A percentile compares a stretch with the other conserved stretches of the same genome.
These are phyloP conservation scores for Nannizziopsis arthrosporioides DNA, from an alignment of 2,329 filamentous ascomycete genomes.

Conservation along the genomic window DNA sequence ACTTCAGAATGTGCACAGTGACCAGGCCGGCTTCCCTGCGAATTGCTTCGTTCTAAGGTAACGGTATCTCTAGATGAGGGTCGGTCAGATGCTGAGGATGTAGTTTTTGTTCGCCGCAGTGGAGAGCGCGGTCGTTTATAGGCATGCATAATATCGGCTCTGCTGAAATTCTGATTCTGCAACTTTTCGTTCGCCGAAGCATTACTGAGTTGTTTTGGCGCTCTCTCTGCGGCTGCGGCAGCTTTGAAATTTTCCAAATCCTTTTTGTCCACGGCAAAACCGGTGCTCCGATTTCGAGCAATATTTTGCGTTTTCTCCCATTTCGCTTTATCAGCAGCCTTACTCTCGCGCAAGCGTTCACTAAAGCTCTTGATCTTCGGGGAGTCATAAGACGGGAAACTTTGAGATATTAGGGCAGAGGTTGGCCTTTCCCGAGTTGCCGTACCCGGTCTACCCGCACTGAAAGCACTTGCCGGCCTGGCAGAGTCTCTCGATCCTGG, in stretches of 20 bases:
- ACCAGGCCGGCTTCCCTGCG: not conserved
- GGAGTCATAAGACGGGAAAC: slow-evolving; percentile 4
- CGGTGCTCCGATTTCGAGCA: slow-evolving; percentile 31
- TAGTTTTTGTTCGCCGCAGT: slow-evolving; percentile 28
- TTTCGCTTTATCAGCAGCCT: slow-evolving; percentile 30
- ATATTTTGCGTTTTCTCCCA: slow-evolving; percentile 29
- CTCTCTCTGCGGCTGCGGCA: slow-evolving; percentile 27
- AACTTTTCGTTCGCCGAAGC: slow-evolving; percentile 36
- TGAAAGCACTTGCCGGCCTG: slow-evolving; percentile 25
- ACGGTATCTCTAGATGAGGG: slow-evolving; percentile 3
- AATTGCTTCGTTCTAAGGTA: not conserved
- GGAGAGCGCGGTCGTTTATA: slow-evolving; percentile 21
- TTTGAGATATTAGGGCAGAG: slow-evolving; percentile 14
- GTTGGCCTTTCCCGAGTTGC: slow-evolving; percentile 17
- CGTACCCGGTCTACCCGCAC: slow-evolving; percentile 19
- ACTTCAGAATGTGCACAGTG: not conserved
- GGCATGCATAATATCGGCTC: slow-evolving; percentile 47
- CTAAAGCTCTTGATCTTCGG: slow-evolving; percentile 55
- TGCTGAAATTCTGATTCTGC: slow-evolving; percentile 44
- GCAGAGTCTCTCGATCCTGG: slow-evolving; percentile 20
- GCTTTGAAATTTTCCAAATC: slow-evolving; percentile 35
- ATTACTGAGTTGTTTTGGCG: slow-evolving; percentile 16
- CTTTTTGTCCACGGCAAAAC: slow-evolving; percentile 33
- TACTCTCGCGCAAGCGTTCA: slow-evolving; percentile 66
- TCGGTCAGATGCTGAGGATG: slow-evolving; percentile 20